Evolutionary conservation across 768 basidiomycete genomes (phyloP).

Genomic region (Mycena indigotica): DNA sequence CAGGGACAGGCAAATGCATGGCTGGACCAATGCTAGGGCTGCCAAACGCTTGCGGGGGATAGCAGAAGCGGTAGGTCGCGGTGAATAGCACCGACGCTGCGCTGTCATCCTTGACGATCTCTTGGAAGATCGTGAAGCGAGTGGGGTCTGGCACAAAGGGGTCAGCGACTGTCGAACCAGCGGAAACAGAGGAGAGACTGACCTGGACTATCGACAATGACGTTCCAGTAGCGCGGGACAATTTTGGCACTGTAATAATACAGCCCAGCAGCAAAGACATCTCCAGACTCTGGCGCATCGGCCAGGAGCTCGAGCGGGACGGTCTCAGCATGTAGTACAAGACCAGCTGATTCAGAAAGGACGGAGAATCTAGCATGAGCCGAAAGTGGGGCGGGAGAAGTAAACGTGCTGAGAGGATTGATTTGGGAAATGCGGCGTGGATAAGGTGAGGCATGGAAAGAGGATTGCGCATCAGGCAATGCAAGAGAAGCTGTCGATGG

Average conservation of each 20-base stretch:
- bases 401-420: slow-evolving; percentile 68
- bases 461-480: slow-evolving; percentile 22
- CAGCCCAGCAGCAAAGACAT: background rate
- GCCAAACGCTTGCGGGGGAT: slow-evolving; percentile 23
- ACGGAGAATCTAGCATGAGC: slow-evolving; percentile 63
- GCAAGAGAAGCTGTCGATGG: background rate
- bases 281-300: slow-evolving; percentile 28
- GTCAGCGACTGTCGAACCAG: background rate
- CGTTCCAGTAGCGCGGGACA: slow-evolving; percentile 66
- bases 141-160: slow-evolving; percentile 54
- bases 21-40: background rate
- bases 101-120: slow-evolving; percentile 46
- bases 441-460: slow-evolving; percentile 41
- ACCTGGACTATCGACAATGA: slow-evolving; percentile 59
- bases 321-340: slow-evolving; percentile 55
- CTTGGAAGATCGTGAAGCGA: slow-evolving; percentile 65
- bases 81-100: slow-evolving; percentile 49
- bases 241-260: slow-evolving; percentile 62
- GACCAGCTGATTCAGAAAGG: slow-evolving; percentile 41
- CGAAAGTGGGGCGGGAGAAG: slow-evolving; percentile 47
- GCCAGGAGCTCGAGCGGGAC: slow-evolving; percentile 37
- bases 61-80: slow-evolving; percentile 62
- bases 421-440: slow-evolving; percentile 60
- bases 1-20: background rate
- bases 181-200: slow-evolving; percentile 26